Evolutionary conservation across 768 basidiomycete species (phyloP).

Genomic region (Nidularia pulvinata): DNA sequence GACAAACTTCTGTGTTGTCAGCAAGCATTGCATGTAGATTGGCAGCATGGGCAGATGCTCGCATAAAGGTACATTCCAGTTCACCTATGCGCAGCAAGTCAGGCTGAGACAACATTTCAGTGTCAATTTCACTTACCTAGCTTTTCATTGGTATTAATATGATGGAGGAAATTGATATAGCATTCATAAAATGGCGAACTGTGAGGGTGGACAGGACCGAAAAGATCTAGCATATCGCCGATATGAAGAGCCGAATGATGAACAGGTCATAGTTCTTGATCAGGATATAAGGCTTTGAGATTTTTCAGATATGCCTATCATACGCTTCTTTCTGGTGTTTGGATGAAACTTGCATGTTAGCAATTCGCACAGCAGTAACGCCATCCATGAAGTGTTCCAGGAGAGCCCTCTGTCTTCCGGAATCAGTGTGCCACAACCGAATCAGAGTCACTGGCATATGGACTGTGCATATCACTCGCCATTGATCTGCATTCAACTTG

Average conservation of each 20-base stretch:
- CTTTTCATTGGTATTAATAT: constrained; percentile 16
- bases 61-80: constrained; percentile 8
- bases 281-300: constrained; percentile 10
- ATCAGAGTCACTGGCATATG: constrained; percentile 24
- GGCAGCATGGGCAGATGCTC: not conserved
- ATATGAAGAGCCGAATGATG: constrained; percentile 20
- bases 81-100: constrained; percentile 4
- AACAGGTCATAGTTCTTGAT: constrained; percentile 10
- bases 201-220: constrained; percentile 23
- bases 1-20: constrained; percentile 4
- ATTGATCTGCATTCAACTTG: constrained; percentile 26
- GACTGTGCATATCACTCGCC: constrained; percentile 19
- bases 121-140: constrained; percentile 6
- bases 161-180: constrained; percentile 19
- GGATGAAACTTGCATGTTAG: constrained; percentile 13
- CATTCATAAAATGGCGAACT: constrained; percentile 21
- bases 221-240: constrained; percentile 8
- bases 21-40: constrained; percentile 7
- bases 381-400: constrained; percentile 24
- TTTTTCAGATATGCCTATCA: constrained; percentile 11
- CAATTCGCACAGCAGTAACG: constrained; percentile 16
- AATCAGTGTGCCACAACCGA: constrained; percentile 14
- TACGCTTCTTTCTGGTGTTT: constrained; percentile 14
- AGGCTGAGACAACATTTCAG: not conserved
- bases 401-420: constrained; percentile 12